Conservation (phyloP, 1,284 basidiomycete species). For the Tylopilus orsonianus region DNA sequence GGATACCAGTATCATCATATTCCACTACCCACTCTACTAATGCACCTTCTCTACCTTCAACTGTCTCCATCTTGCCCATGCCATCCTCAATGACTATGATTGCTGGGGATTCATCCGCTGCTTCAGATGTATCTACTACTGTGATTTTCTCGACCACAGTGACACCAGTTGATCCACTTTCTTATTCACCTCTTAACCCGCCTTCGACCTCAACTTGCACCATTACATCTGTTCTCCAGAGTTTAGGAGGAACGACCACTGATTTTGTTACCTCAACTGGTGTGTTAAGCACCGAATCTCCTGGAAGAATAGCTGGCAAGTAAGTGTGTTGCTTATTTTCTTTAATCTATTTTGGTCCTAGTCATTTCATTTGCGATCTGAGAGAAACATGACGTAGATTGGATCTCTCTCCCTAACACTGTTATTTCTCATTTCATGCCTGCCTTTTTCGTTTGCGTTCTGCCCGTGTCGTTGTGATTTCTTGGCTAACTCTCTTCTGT, state of each 20-base stretch:
- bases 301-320: constrained; percentile 11
- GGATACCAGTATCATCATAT: constrained; percentile 1
- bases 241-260: constrained; percentile 17
- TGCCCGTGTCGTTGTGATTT: constrained; percentile 17
- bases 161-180: not conserved
- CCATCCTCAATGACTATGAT: not conserved
- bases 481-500: constrained; percentile 22
- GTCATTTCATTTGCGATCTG: constrained; percentile 8
- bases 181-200: not conserved
- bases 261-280: constrained; percentile 23
- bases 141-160: constrained; percentile 19
- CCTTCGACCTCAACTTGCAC: constrained; percentile 23
- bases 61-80: not conserved
- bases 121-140: constrained; percentile 6
- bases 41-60: not conserved
- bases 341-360: not conserved
- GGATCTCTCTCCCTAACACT: constrained; percentile 2
- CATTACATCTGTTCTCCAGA: constrained; percentile 21
- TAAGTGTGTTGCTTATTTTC: constrained; percentile 14
- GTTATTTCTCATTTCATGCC: constrained; percentile 4
- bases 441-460: constrained; percentile 10
- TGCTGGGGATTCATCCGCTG: not conserved
- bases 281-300: constrained; percentile 25
- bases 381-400: constrained; percentile 12
- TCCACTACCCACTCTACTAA: not conserved